A percentile compares a stretch with the other conserved stretches of the same genome.
Evolutionary conservation across 305 asterid species (phyloP).

Genomic region (Solanum hybrid): DNA sequence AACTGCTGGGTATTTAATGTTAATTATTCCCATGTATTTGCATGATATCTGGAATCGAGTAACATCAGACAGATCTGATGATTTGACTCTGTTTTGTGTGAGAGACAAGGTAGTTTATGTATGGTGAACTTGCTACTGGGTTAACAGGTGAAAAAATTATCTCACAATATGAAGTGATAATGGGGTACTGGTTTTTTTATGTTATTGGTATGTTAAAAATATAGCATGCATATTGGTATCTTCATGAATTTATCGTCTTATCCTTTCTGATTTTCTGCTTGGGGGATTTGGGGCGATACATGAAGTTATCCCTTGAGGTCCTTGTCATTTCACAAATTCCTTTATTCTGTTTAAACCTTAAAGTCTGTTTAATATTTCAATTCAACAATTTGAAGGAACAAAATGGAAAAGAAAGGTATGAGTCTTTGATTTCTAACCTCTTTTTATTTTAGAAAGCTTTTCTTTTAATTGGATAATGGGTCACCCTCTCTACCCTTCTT

Average conservation of each 20-base stretch:
- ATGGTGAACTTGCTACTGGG: neutral
- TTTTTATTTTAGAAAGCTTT: neutral
- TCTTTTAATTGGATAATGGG: neutral
- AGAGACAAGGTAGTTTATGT: neutral
- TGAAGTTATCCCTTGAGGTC: slow-evolving; percentile 1
- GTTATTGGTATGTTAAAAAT: neutral
- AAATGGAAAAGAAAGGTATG: neutral
- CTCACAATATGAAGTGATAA: neutral
- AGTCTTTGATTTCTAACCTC: neutral
- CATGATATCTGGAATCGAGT: neutral
- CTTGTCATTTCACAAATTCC: neutral
- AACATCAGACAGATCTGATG: neutral
- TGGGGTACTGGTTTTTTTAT: neutral
- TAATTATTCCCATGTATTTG: neutral
- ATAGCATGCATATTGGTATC: neutral
- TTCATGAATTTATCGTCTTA: neutral
- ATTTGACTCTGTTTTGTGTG: neutral
- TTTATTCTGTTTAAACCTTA: neutral
- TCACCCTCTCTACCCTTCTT: neutral
- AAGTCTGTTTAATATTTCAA: neutral
- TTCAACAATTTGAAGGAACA: neutral
- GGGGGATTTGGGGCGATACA: neutral
- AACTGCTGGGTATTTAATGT: neutral
- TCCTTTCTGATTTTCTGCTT: neutral
- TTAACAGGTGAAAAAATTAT: neutral